Base-by-base conservation (phyloP, 768 basidiomycete genomes). In the Sarcodon sp. region DNA sequence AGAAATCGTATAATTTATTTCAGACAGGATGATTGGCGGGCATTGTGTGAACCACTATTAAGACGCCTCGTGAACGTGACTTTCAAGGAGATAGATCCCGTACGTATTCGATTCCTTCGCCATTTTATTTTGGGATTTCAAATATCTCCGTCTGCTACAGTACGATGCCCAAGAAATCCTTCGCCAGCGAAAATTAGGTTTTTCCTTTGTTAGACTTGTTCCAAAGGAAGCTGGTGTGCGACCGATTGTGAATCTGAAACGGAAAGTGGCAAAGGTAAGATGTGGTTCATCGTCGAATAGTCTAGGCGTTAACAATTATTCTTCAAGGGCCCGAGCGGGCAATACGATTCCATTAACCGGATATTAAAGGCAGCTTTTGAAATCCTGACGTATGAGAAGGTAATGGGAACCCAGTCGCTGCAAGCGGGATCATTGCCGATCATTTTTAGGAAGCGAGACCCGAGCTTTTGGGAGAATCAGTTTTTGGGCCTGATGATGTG, bases 141-240 rank as follows among this genome's bases (percentile, higher is more conserved):
- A 45, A 32, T 32, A 34, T 56, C 43, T 49, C 35, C 10, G n/a
- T 12, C 13, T 38, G 15, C n/a, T 15, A 7, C 51, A 91, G 83
- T 55, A 61, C 18, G 80, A 87, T 51, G 80, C 79, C 0, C 68
- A 73, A 43, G 77, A 78, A 48, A 71, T 89, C 35, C 63, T 87
- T 10, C 71, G 76, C n/a, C 77, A 82, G 53, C 75, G 90, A 2
- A 76, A 66, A 51, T 70, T 96, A 2, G 87, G 88, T 0, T 90
- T 80, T 58, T 89, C 91, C 0, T 87, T 85, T 53, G 80, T 94
- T 12, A 77, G 96, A 2, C 69, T 97, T 6, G 67, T 99, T 15
- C 96, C 96, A 0, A 99, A 98, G 62, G 93, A 93, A 50, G 87
- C 80, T 3, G 96, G 96, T 0, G 89, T 98, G 3, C 73, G 96